These are phyloP conservation scores for Leccinum incarnatum DNA, from an alignment of 768 basidiomycete species.

Conservation along the genomic window DNA sequence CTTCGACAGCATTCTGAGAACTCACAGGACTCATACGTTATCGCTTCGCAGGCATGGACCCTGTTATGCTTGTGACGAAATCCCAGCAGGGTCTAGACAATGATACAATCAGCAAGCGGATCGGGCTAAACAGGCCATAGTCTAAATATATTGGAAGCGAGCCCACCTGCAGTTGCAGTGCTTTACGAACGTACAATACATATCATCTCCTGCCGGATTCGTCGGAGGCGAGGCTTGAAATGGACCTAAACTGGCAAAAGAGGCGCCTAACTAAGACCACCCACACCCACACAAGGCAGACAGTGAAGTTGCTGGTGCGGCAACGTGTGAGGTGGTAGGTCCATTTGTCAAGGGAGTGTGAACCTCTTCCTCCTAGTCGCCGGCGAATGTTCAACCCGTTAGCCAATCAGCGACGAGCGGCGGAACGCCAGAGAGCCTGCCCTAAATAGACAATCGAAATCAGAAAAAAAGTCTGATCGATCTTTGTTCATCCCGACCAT, in stretches of 20 bases:
- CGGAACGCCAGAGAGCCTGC: constrained; percentile 19
- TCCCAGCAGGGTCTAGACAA: background rate
- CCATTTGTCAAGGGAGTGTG: background rate
- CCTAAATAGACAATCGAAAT: constrained; percentile 30
- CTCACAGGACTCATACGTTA: constrained; percentile 14
- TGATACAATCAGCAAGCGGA: background rate
- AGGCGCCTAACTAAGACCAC: background rate
- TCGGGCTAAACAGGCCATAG: background rate
- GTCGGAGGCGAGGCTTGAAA: background rate
- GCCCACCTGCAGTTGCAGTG: background rate
- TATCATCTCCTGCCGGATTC: background rate
- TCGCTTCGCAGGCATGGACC: constrained; percentile 10
- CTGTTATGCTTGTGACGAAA: background rate
- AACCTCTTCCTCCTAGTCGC: background rate
- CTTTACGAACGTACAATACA: background rate
- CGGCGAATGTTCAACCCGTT: background rate
- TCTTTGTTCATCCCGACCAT: constrained; percentile 31
- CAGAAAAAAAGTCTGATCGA: constrained; percentile 19
- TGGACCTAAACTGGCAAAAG: background rate
- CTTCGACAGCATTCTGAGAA: background rate
- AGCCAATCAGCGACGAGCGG: constrained; percentile 15
- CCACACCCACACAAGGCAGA: background rate
- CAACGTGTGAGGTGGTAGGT: background rate
- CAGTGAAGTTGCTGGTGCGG: background rate
- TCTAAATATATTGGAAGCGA: background rate